Conservation (phyloP, 495 filamentous ascomycete genomes). For the Choiromyces venosus region DNA sequence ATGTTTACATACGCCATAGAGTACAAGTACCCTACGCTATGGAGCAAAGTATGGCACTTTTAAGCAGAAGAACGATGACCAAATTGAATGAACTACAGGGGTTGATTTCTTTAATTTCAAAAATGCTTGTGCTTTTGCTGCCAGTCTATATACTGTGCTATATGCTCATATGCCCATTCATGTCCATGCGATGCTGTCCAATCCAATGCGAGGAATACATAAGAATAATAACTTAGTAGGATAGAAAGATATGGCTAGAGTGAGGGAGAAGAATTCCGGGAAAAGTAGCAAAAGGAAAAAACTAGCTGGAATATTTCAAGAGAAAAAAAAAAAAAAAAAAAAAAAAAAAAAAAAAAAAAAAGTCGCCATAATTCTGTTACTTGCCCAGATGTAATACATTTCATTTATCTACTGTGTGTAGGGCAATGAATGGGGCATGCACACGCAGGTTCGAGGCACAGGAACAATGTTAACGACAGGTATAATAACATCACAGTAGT, state of each 20-base stretch:
- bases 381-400: neutral
- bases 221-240: constrained; percentile 4
- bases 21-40: neutral
- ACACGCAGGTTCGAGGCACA: neutral
- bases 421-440: neutral
- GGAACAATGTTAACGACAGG: neutral
- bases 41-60: neutral
- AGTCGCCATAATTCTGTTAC: neutral
- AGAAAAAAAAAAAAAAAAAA: neutral
- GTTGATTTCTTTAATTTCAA: neutral
- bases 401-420: neutral
- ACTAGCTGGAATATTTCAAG: neutral
- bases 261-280: neutral
- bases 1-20: neutral
- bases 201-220: neutral
- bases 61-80: neutral
- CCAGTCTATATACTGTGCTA: neutral
- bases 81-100: neutral
- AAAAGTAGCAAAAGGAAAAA: neutral
- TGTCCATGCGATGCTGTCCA: neutral
- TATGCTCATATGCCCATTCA: neutral
- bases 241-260: neutral
- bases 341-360: constrained; percentile 14
- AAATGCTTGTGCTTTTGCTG: neutral
- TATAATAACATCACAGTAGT: neutral